These are phyloP conservation scores for Penicillium sp. DNA, from an alignment of 2,329 filamentous ascomycete genomes.

Conservation along the genomic window DNA sequence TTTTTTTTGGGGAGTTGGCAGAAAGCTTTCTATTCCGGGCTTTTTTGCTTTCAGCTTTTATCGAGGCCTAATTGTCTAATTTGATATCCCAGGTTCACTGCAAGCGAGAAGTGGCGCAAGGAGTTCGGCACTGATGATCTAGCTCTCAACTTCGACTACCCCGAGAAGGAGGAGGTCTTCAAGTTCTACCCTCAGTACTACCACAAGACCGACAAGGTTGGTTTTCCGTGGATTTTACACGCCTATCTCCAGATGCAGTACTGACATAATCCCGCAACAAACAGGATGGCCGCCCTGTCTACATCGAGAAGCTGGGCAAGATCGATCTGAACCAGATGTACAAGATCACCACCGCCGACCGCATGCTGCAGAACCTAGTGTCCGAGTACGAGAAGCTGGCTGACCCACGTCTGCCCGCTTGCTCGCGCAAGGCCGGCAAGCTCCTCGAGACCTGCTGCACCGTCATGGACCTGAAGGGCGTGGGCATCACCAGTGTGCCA, in stretches of 20 bases:
- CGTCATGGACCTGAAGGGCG: constrained; percentile 96
- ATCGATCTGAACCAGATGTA: constrained; percentile 88
- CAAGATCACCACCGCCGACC: constrained; percentile 87
- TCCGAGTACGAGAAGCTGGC: constrained; percentile 96
- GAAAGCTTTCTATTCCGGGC: neutral
- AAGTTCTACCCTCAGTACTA: constrained; percentile 98
- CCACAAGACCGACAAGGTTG: constrained; percentile 70
- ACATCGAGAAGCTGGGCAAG: constrained; percentile 93
- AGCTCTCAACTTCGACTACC: constrained; percentile 79
- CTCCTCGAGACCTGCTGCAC: constrained; percentile 97
- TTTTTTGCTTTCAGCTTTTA: neutral
- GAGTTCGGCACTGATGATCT: constrained; percentile 81
- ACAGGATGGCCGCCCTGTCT: constrained; percentile 92
- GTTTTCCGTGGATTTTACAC: constrained; percentile 7
- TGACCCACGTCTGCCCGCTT: constrained; percentile 90
- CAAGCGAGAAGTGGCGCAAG: constrained; percentile 87
- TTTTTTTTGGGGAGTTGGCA: neutral
- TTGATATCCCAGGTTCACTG: constrained; percentile 70
- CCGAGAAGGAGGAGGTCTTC: constrained; percentile 78
- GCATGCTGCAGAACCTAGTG: constrained; percentile 95
- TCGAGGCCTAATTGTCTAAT: constrained; percentile 4
- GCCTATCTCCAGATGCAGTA: neutral
- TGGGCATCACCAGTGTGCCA: constrained; percentile 75
- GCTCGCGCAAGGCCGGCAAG: constrained; percentile 84
- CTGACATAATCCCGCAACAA: neutral